Percentiles rank a stretch among this genome's conserved stretches.
Evolutionary conservation across 345 rosid genomes (phyloP).

Genomic region (Salix dunnii): DNA sequence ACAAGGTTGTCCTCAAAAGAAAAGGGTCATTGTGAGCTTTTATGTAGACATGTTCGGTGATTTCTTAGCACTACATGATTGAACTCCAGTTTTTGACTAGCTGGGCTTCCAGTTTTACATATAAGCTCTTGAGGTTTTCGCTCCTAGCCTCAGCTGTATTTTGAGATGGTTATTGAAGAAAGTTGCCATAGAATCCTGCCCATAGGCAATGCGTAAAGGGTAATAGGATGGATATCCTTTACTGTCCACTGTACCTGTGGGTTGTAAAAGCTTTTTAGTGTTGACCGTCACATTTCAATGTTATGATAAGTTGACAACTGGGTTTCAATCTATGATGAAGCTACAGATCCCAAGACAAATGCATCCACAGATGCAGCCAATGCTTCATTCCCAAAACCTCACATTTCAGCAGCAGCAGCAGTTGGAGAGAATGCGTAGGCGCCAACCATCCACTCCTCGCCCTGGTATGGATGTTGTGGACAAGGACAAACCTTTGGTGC

Average conservation of each 20-base stretch:
- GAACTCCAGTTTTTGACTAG: neutral
- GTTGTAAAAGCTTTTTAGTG: neutral
- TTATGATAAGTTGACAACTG: neutral
- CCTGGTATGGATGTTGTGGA: constrained; percentile 61
- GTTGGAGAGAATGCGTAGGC: constrained; percentile 58
- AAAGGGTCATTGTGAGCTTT: neutral
- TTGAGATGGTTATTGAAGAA: neutral
- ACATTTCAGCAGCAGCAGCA: constrained; percentile 53
- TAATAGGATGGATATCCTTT: neutral
- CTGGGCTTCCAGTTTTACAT: neutral
- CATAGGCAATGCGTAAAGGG: neutral
- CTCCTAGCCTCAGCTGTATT: neutral
- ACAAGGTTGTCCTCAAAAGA: neutral
- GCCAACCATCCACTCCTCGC: constrained; percentile 53
- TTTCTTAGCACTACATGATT: neutral
- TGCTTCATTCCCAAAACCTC: constrained; percentile 51
- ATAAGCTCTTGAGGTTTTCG: neutral
- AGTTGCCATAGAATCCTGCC: neutral
- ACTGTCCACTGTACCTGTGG: neutral
- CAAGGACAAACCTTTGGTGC: constrained; percentile 69
- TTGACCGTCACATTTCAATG: neutral
- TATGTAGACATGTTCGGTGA: neutral
- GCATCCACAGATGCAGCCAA: constrained; percentile 77
- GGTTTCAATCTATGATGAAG: constrained; percentile 16
- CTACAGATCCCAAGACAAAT: constrained; percentile 64